Conservation (phyloP, 768 basidiomycete species). For the Cystobasidium ongulense region DNA sequence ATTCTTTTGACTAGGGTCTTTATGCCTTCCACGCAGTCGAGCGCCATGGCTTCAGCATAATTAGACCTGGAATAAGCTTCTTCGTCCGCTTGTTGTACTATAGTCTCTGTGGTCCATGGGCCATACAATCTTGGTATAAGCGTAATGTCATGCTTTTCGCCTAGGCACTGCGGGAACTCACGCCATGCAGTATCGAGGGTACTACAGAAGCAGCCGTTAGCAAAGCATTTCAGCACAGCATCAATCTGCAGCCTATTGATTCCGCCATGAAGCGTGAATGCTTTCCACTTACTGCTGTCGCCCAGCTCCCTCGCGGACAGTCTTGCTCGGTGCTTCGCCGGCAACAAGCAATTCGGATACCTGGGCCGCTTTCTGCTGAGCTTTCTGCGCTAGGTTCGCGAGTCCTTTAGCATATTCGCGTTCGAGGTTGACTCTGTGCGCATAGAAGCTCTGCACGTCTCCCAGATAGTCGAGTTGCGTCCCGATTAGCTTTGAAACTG, state of each 20-base stretch:
- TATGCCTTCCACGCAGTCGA: conserved; percentile 6
- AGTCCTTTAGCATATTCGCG: conserved; percentile 22
- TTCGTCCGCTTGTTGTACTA: conserved; percentile 21
- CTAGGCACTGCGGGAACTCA: neutral
- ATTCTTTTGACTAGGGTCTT: conserved; percentile 11
- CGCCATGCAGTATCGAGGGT: conserved; percentile 25
- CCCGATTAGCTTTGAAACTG: conserved; percentile 7
- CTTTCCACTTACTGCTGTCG: conserved; percentile 11
- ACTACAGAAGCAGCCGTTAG: neutral
- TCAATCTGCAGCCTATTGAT: too few relatives aligned
- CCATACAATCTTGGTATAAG: neutral
- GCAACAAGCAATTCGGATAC: conserved; percentile 4
- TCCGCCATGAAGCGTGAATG: too few relatives aligned
- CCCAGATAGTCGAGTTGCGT: conserved; percentile 19
- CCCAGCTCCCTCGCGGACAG: conserved; percentile 19
- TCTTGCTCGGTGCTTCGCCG: conserved; percentile 23
- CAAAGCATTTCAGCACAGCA: neutral
- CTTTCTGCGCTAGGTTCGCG: conserved; percentile 13
- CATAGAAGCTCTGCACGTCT: conserved; percentile 23
- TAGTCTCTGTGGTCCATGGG: neutral
- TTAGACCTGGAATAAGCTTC: conserved; percentile 28
- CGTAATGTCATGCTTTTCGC: neutral
- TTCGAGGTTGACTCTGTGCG: conserved; percentile 1
- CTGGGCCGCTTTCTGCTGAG: conserved; percentile 18
- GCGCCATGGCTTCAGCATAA: conserved; percentile 17